phyloP scores from a whole-genome alignment of 2,329 filamentous ascomycete genomes.

The Xylaria multiplex region DNA sequence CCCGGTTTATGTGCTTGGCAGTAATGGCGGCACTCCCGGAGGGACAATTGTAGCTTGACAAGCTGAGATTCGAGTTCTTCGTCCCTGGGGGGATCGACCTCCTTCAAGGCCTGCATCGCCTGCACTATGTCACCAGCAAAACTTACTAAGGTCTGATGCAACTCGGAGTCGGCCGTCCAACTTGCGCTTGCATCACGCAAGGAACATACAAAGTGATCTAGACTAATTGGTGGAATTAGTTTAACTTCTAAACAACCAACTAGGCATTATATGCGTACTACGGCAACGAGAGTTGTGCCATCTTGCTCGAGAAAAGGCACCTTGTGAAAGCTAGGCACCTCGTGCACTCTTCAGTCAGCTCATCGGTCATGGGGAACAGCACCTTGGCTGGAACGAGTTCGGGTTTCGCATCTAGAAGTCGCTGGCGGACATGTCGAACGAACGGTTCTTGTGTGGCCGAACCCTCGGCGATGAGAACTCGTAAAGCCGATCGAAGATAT shows the following conservation, averaged over 20 bases:
- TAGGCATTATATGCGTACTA: constrained; percentile 42
- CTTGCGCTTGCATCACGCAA: constrained; percentile 35
- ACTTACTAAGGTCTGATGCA: constrained; percentile 41
- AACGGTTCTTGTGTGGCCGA: constrained; percentile 48
- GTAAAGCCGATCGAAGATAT: constrained; percentile 50
- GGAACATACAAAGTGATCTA: constrained; percentile 43
- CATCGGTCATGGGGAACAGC: constrained; percentile 44
- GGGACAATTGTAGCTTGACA: constrained; percentile 34
- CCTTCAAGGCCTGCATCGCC: constrained; percentile 52
- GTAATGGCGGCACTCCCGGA: constrained; percentile 42
- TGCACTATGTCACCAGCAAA: constrained; percentile 53
- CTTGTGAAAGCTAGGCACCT: constrained; percentile 49
- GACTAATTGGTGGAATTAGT: constrained; percentile 29
- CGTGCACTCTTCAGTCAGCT: constrained; percentile 41
- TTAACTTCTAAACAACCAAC: not conserved
- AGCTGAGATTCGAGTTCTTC: constrained; percentile 39
- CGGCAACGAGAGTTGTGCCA: constrained; percentile 46
- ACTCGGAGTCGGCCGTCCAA: constrained; percentile 42
- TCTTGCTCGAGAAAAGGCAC: constrained; percentile 52
- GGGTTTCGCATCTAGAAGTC: constrained; percentile 43
- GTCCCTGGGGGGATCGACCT: constrained; percentile 40
- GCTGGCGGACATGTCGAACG: constrained; percentile 48
- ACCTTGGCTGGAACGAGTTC: constrained; percentile 34
- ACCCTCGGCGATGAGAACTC: constrained; percentile 49
- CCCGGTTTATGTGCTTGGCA: constrained; percentile 36